A percentile compares a stretch with the other conserved stretches of the same genome.
Conservation (phyloP, 768 basidiomycete species). For the Mycena kentingensis region DNA sequence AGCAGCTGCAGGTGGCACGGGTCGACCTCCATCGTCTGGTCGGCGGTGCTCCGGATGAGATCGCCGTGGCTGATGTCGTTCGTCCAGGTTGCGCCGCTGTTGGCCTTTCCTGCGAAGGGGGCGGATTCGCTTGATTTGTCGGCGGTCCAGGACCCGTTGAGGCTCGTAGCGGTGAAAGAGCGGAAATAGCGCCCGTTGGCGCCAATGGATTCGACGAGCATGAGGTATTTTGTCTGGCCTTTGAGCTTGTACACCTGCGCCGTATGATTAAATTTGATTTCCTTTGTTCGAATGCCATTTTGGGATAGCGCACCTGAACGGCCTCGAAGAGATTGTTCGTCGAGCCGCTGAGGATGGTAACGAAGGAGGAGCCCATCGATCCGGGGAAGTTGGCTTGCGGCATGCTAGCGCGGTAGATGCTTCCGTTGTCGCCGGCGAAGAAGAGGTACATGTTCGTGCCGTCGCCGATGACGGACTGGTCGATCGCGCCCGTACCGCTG, state of each 20-base stretch:
- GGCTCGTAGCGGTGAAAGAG: constrained; percentile 18
- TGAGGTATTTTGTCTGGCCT: constrained; percentile 15
- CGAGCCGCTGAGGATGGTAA: constrained; percentile 1
- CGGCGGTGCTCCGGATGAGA: constrained; percentile 13
- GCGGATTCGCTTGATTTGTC: constrained; percentile 5
- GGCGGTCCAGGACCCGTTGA: constrained; percentile 14
- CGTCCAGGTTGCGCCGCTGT: constrained; percentile 21
- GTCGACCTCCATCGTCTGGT: constrained; percentile 20
- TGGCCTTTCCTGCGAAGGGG: constrained; percentile 21
- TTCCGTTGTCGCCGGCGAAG: constrained; percentile 19
- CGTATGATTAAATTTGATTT: too few species aligned
- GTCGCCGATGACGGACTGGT: constrained; percentile 18
- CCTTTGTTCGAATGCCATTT: too few species aligned
- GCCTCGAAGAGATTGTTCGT: constrained; percentile 21
- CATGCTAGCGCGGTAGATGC: constrained; percentile 18
- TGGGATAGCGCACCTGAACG: too few species aligned
- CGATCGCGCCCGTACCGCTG: constrained; percentile 10
- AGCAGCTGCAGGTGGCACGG: constrained; percentile 20
- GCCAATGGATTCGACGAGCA: constrained; percentile 21
- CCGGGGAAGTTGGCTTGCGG: constrained; percentile 13
- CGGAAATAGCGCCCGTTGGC: constrained; percentile 22
- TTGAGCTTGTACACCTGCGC: constrained; percentile 16
- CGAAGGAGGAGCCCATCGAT: constrained; percentile 4
- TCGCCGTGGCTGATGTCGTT: constrained; percentile 22
- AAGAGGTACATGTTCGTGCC: constrained; percentile 20